phyloP scores from a whole-genome alignment of 257 asterid species.

The Nyctanthes arbortristis region DNA sequence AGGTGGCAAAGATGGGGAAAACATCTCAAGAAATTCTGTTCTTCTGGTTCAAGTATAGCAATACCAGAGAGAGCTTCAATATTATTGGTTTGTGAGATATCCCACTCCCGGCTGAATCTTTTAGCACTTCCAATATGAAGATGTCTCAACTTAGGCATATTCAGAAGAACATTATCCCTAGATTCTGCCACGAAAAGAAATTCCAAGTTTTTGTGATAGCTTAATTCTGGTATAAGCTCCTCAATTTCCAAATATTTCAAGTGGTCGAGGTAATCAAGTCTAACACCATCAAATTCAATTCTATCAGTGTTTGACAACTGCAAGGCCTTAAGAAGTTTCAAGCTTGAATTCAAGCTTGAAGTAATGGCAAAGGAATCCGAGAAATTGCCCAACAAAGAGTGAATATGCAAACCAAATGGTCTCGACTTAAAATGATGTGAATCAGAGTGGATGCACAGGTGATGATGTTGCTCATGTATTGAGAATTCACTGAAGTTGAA shows the following conservation, averaged over 20 bases:
- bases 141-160: conserved; percentile 3
- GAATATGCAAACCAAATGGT: neutral
- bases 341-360: neutral
- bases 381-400: neutral
- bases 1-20: neutral
- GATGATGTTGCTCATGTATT: too few species aligned
- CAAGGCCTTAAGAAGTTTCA: conserved; percentile 10
- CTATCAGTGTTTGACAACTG: too few species aligned
- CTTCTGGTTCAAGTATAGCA: neutral
- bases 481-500: too few species aligned
- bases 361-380: neutral
- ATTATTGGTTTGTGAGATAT: neutral
- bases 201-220: conserved; percentile 3
- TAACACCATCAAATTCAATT: too few species aligned
- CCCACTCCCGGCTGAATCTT: neutral
- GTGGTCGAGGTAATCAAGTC: neutral
- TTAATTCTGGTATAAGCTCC: neutral
- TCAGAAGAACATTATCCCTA: neutral
- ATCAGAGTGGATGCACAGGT: too few species aligned
- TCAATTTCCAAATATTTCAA: conserved; percentile 19
- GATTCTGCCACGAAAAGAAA: neutral
- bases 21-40: neutral
- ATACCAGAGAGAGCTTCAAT: neutral
- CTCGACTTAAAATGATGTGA: too few species aligned
- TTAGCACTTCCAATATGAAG: neutral